These are phyloP conservation scores for Phyllosticta paracitricarpa DNA, from an alignment of 2,329 filamentous ascomycete species.

Conservation along the genomic window DNA sequence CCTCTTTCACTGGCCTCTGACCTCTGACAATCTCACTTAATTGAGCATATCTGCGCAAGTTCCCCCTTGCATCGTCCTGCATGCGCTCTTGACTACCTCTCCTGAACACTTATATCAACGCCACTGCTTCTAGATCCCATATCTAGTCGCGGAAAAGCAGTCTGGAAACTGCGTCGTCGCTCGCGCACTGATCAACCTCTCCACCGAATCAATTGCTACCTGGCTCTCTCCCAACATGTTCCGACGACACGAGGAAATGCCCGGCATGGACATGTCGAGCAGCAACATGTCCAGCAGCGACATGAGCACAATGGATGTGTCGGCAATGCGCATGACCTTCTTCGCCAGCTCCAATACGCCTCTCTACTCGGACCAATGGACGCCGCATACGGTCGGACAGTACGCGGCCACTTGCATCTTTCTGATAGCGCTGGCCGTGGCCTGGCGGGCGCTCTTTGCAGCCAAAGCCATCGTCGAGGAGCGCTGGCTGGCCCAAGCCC, in stretches of 20 bases:
- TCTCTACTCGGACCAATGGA: conserved; percentile 62
- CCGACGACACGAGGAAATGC: conserved; percentile 3
- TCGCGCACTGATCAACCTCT: not conserved
- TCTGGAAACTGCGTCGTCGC: not conserved
- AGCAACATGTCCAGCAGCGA: conserved; percentile 13
- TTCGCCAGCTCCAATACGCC: conserved; percentile 52
- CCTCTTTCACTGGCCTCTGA: not conserved
- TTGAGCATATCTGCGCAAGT: not conserved
- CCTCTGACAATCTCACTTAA: not conserved
- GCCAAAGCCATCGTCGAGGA: conserved; percentile 50
- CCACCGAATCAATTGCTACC: not conserved
- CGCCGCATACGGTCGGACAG: conserved; percentile 55
- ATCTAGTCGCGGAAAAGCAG: not conserved
- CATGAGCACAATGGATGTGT: conserved; percentile 22
- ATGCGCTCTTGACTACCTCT: not conserved
- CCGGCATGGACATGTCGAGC: conserved; percentile 10
- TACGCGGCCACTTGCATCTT: conserved; percentile 93
- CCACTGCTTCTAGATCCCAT: not conserved
- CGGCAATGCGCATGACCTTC: conserved; percentile 51
- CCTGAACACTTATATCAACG: not conserved
- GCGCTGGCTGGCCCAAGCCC: conserved; percentile 62
- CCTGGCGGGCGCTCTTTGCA: conserved; percentile 63
- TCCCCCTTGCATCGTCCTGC: not conserved
- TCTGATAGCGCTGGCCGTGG: conserved; percentile 62
- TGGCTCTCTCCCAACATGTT: not conserved